Evolutionary conservation across 2,329 filamentous ascomycete genomes (phyloP), one percentile per base, ranked within the genome.

Genomic region (Sporothrix globosa): DNA sequence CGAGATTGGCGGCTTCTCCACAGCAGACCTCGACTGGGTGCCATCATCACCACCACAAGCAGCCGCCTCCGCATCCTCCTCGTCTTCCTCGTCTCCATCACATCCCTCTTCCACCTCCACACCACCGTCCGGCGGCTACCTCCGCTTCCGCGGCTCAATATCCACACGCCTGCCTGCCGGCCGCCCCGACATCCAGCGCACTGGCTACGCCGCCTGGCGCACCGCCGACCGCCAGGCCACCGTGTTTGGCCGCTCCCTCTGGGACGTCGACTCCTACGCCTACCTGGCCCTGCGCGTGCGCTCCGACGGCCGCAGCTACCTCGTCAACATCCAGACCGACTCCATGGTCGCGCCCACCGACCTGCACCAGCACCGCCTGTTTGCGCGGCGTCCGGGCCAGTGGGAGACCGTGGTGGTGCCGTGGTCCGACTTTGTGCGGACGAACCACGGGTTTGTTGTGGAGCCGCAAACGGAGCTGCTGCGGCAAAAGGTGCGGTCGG

Each of bases 331-430:
- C 19, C 96, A 98, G 83, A 97, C 94, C 3, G 95, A 99, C 78
- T 92, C 92, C 1, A 90, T 99, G 69, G 92, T 97, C 63, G 73
- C 73, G 41, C 92, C 93, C 13, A 95, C 93, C n/a, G 96, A 99
- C 79, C 85, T 99, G 73, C 96, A 98, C 80, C 96, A 99, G 79
- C 96, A 99, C 80, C 86, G 96, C 66, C 81, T 99, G 4, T 97
- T 93, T 75, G 86, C 91, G 10, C 90, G 90, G 76, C 87, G 88
- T 10, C 90, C 92, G 0, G 93, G 93, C 0, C 86, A 94, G 76
- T 99, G 96, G 96, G 95, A 99, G 84, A 97, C 96, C 1, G 87
- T 97, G n/a, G 80, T 96, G 61, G 91, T 99, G 73, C 91, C 91
- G 73, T 96, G 94, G 86, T 91, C 90, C 75, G 93, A 97, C 74